Conservation (phyloP, 2,329 filamentous ascomycete genomes). For the Penicillium sp. region DNA sequence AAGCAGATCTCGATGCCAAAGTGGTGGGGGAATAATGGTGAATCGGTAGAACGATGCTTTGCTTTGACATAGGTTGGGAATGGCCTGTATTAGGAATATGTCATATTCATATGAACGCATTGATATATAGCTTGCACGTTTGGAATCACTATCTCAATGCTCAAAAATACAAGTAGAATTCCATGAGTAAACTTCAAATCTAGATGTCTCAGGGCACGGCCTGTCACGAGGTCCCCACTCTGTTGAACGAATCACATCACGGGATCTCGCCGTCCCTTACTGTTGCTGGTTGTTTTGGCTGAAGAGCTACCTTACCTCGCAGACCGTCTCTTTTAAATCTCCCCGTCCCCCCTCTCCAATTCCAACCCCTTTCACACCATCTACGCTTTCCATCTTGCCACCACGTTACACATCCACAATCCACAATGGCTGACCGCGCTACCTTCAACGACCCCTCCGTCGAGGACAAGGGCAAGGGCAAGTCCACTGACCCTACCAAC, state of each 20-base stretch:
- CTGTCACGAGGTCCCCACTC: constrained; percentile 17
- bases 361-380: constrained; percentile 5
- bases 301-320: constrained; percentile 23
- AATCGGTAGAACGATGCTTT: constrained; percentile 60
- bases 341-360: constrained; percentile 15
- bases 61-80: constrained; percentile 35
- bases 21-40: constrained; percentile 63
- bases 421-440: constrained; percentile 39
- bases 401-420: constrained; percentile 14
- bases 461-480: constrained; percentile 78
- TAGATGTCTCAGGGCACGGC: constrained; percentile 14
- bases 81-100: no score
- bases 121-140: no score
- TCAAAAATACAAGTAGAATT: no score
- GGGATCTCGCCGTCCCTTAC: constrained; percentile 19
- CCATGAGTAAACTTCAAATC: neutral
- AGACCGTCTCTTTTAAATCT: constrained; percentile 23
- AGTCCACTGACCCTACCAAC: constrained; percentile 60
- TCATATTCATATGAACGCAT: no score
- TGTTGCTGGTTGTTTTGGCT: constrained; percentile 26
- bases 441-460: constrained; percentile 45
- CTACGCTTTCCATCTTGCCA: neutral
- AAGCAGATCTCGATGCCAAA: constrained; percentile 61
- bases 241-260: constrained; percentile 19
- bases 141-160: no score